Base-by-base conservation (phyloP, 176 grass and related monocot species). In the Bolboschoenus planiculmis region DNA sequence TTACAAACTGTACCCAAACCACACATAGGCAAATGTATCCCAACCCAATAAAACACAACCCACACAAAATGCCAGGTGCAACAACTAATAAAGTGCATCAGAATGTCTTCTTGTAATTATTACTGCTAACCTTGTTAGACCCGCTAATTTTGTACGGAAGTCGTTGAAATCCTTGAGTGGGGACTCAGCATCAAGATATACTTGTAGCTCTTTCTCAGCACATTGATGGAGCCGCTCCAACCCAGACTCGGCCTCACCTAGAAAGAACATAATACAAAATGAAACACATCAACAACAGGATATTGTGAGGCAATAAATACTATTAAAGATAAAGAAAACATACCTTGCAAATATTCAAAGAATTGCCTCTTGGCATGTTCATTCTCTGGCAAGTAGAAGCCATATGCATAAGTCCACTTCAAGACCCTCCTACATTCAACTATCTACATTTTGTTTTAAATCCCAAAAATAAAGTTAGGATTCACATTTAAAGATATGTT, bases 381-480 rank as follows among this genome's bases (percentile, higher is more conserved):
- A 73, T 91, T 80, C 70, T 99, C 96, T 75, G 93, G 96, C 55
- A 99, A 90, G 86, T 95, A 99, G 88, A 83, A 99, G 60, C 96
- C 96, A 83, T 95, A 99, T 5, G 96, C 87, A 83, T 99, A 99
- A 63, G 96, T 99, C 96, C 96, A 99, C 70, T 99, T 99, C 89
- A 99, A 87, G 78, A 99, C 96, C 78, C 96, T 92, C 83, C 96
- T 93, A 87, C 96, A 99, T 81, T 99, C 96, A 2, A 95, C 96
- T 83, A 99, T 99, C 96, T 99, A 88, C 48, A 87, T 66, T 53
- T 53, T 5, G 70, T 79, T 81, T 81, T 72, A 85, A 86, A 73
- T 78, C 6, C 13, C 46, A 48, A 48, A 48, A 30, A 27, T 46
- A 18, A 2, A 33, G 72, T 53, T 33, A 53, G 44, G 7, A 16